Conservation (phyloP, 345 rosid genomes). For the Bretschneidera sinensis region DNA sequence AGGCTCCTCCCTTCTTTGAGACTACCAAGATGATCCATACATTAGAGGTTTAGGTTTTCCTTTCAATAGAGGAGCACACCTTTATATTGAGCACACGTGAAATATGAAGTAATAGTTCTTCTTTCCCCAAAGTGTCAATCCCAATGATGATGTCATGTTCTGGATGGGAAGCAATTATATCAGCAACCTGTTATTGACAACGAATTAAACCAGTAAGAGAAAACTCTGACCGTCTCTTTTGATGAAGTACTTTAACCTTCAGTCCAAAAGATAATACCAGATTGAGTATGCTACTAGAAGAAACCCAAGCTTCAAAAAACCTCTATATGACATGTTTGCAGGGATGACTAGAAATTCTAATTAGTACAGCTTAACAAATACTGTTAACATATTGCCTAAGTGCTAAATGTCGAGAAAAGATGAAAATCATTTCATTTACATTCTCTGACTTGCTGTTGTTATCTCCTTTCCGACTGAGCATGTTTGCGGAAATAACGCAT, state of each 20-base stretch:
- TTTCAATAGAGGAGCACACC: constrained; percentile 23
- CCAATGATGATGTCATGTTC: constrained; percentile 64
- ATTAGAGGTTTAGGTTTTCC: not conserved
- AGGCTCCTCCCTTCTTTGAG: not conserved
- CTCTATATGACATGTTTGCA: not conserved
- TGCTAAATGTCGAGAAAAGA: no score
- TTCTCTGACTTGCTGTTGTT: no score
- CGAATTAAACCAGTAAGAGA: constrained; percentile 12
- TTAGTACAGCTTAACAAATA: no score
- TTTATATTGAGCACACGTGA: constrained; percentile 47
- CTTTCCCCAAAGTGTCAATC: constrained; percentile 67
- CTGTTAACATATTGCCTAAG: no score
- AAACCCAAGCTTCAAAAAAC: not conserved
- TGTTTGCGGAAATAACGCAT: not conserved
- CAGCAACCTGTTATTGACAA: constrained; percentile 40
- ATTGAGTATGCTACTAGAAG: not conserved
- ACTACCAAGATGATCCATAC: not conserved
- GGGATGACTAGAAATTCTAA: not conserved
- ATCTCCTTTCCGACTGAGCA: not conserved
- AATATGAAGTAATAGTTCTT: constrained; percentile 58
- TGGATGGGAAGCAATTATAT: constrained; percentile 64
- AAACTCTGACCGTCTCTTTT: not conserved
- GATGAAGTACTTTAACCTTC: not conserved
- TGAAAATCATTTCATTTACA: not conserved
- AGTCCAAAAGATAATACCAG: constrained; percentile 6